Evolutionary conservation across 305 asterid genomes (phyloP).

Genomic region (Fraxinus floribunda): DNA sequence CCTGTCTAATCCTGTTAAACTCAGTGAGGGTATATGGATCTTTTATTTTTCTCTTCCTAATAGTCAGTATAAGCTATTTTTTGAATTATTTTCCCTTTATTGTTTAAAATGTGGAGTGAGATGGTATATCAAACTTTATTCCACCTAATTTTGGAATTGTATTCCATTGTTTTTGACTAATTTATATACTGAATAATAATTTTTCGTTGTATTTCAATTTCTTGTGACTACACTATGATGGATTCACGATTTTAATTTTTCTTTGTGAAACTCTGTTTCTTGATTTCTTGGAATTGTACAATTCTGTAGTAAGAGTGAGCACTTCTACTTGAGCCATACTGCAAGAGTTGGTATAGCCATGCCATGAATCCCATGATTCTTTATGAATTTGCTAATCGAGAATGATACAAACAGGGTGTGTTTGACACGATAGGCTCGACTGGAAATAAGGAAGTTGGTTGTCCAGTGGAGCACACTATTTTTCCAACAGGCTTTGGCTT

Average conservation of each 20-base stretch:
- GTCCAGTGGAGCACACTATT: background rate
- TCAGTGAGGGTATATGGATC: background rate
- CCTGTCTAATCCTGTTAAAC: constrained; percentile 18
- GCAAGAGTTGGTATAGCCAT: background rate
- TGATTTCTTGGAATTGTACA: background rate
- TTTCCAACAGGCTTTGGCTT: background rate
- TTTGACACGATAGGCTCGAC: background rate
- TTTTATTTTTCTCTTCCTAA: background rate
- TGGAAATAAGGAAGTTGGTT: background rate
- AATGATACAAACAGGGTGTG: background rate
- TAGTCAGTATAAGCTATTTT: background rate
- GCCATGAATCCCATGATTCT: background rate
- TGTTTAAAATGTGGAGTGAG: constrained; percentile 8
- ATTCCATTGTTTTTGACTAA: background rate
- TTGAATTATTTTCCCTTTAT: background rate
- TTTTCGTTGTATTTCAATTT: background rate
- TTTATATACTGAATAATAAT: background rate
- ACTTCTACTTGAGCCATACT: background rate
- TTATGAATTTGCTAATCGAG: background rate
- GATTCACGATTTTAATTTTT: background rate
- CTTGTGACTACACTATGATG: background rate
- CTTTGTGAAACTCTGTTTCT: background rate
- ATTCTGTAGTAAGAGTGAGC: background rate
- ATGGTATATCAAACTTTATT: background rate
- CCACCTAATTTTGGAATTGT: background rate